phyloP scores from a whole-genome alignment of 31 red algal genomes.

The Porphyra umbilicalis region DNA sequence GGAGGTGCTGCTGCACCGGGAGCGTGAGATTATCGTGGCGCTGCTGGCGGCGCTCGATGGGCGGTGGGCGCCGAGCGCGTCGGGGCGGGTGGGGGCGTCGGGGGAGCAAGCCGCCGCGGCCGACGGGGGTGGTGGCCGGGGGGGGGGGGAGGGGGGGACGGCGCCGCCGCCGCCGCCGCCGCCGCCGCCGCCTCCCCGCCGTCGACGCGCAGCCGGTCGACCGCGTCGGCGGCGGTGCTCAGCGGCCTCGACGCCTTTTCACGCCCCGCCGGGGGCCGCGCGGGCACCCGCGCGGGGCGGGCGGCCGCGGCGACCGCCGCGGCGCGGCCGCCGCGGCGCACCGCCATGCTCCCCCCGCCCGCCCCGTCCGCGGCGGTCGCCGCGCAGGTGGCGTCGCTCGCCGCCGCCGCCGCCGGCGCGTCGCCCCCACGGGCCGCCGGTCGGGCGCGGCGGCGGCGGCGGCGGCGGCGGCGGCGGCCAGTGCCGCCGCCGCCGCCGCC shows the following conservation, averaged over 20 bases:
- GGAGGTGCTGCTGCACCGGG: conserved; percentile 47
- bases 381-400: neutral
- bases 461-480: neutral
- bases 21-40: conserved; percentile 22
- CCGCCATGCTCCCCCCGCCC: neutral
- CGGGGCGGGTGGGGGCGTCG: neutral
- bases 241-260: neutral
- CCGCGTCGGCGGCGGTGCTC: neutral
- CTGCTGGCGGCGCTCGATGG: conserved; percentile 11
- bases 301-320: too few species aligned
- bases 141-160: neutral
- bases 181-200: neutral
- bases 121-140: too few species aligned
- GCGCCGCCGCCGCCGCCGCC: neutral
- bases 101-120: too few species aligned
- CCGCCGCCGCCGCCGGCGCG: neutral
- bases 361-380: neutral
- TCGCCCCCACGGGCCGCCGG: neutral
- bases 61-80: conserved; percentile 25
- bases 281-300: neutral
- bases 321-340: neutral
- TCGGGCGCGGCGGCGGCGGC: neutral
- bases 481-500: too few species aligned
- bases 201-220: neutral
- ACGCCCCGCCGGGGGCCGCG: neutral